Base-by-base conservation (phyloP, 805 yeast genomes). In the Kregervanrija fluxuum region DNA sequence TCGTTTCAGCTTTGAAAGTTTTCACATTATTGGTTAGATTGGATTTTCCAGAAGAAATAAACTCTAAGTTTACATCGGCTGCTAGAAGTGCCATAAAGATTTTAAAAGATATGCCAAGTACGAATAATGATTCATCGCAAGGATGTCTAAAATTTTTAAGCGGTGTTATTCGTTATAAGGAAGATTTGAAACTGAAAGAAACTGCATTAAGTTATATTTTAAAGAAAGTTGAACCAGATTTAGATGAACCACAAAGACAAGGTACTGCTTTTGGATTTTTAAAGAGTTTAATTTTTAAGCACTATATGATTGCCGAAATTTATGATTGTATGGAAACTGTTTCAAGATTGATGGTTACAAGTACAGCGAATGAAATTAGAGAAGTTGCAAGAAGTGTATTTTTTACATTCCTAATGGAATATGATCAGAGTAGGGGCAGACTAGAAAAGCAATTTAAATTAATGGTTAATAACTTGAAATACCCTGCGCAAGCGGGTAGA, bases 401-500 rank as follows among this genome's bases (percentile, higher is more conserved):
- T 59, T 84, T 79, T 61, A 89, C 82, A 54, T 93, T 93, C 54
- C 66, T 93, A 57, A 84, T 88, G 84, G 96, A 89, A 54, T 93
- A 86, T 57, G 98, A 95, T 54, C 97, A 91, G 66, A 89, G 98
- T 31, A 74, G 81, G 54, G 89, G 91, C 4, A 76, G 87, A 51
- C 61, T 93, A 40, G 93, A 85, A 50, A 85, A 82, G 54, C 95
- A 87, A 51, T 82, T 91, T 65, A 79, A 82, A 50, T 80, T 83
- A 58, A 70, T 93, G 62, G 85, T 90, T 8, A 78, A 77, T 44
- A 93, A 93, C 60, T 67, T 93, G 50, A 74, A 80, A 17, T 93
- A 93, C 59, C 90, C 95, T 4, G 80, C 95, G 3, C 85, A 85
- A 46, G 73, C 78, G 36, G 99, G 99, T 42, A 73, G 97, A 42